These are phyloP conservation scores for Dactylellina parvicollis DNA, from an alignment of 2,329 filamentous ascomycete species.

Conservation along the genomic window DNA sequence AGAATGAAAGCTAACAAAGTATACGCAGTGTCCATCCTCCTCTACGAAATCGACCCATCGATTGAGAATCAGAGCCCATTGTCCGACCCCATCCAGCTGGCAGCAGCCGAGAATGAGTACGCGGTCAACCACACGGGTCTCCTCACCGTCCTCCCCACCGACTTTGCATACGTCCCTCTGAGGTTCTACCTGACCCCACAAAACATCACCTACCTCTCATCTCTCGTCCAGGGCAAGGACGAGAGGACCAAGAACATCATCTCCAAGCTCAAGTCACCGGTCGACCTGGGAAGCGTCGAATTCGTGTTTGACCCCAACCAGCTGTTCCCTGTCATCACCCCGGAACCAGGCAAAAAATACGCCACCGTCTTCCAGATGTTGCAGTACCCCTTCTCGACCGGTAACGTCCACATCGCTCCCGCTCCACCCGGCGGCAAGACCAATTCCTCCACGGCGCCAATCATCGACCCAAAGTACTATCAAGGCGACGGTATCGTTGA, in stretches of 20 bases:
- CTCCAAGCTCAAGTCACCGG: slow-evolving; percentile 59
- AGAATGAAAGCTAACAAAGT: slow-evolving; percentile 19
- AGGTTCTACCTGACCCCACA: slow-evolving; percentile 10
- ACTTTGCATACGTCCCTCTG: slow-evolving; percentile 64
- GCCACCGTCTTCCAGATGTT: slow-evolving; percentile 66
- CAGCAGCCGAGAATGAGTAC: slow-evolving; percentile 59
- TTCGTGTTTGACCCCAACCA: slow-evolving; percentile 66
- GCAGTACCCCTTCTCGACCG: slow-evolving; percentile 67
- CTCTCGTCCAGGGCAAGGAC: slow-evolving; percentile 36
- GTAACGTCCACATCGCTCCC: slow-evolving; percentile 64
- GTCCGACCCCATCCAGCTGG: slow-evolving; percentile 56
- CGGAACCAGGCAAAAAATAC: slow-evolving; percentile 62
- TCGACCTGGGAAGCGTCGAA: slow-evolving; percentile 64
- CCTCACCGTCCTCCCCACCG: slow-evolving; percentile 62
- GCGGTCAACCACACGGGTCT: slow-evolving; percentile 61
- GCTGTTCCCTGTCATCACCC: slow-evolving; percentile 61
- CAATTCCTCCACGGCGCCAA: slow-evolving; percentile 58
- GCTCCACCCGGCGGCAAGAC: neutral
- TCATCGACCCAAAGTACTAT: slow-evolving; percentile 64
- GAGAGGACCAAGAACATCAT: slow-evolving; percentile 54
- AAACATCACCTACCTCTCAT: slow-evolving; percentile 1
- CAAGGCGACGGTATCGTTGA: slow-evolving; percentile 63
- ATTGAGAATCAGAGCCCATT: slow-evolving; percentile 63
- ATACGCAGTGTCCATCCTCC: slow-evolving; percentile 61
- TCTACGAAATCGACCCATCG: slow-evolving; percentile 64